Base-by-base conservation (phyloP, 2,329 filamentous ascomycete species). In the Paecilomyces sp. region DNA sequence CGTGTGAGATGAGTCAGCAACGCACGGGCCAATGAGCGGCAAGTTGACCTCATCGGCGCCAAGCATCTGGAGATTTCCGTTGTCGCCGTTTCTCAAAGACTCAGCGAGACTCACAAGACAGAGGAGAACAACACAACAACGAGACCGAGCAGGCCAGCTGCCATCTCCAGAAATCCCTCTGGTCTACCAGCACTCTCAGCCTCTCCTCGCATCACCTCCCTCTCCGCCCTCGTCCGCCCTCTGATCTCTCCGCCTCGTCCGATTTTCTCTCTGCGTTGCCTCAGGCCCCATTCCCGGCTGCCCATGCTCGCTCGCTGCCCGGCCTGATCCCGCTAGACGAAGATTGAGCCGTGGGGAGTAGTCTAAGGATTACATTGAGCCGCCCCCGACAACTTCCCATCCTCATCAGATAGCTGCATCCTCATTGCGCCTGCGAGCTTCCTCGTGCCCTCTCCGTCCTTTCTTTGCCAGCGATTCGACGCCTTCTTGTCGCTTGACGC, bases 41-140 rank as follows among this genome's bases (percentile, higher is more conserved):
- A 24, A 24, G 15, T 57, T 57, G 56, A 57, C 56, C 56, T 57
- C 56, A 57, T 57, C 56, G 56, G 25, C 31, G 34, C 30, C 55
- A 57, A 57, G 55, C 34, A 57, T 56, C 55, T 56, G 55, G 56
- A 57, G 56, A 57, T 57, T 51, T 57, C 56, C 56, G 51, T 53
- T 47, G 56, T 57, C 22, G 22, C 22, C 22, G 22, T 22, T 22
- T 31, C 56, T 41, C 56, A 53, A 22, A 8, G 24, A 28, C 22
- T 22, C 22, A 22, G 25, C 25, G 25, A 28, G 25, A 28, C 25
- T 28, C 3, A 1, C 6, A 6, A 28, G 25, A 28, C 6, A 28
- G 3, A 28, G 6, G 12, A 28, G 25, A 24, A 1, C 7, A 11
- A 53, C 8, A 53, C 8, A 53, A 25, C 50, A 28, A 28, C 25